phyloP scores from a whole-genome alignment of 2,329 filamentous ascomycete genomes.

The Pestalotiopsis sp. region DNA sequence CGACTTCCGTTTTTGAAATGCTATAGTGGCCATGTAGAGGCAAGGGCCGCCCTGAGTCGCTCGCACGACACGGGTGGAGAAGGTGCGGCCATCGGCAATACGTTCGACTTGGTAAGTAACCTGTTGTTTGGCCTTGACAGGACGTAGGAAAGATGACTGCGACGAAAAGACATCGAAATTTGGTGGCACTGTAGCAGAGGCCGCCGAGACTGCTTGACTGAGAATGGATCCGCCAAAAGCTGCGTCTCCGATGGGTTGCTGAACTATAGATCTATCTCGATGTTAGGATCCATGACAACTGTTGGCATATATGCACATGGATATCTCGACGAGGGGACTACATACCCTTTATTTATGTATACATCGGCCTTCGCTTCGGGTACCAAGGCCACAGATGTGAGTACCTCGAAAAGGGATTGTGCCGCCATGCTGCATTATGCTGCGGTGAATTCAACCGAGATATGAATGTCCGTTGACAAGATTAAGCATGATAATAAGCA shows the following conservation, averaged over 20 bases:
- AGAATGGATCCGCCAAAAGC: slow-evolving; percentile 6
- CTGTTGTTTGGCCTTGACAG: slow-evolving; percentile 3
- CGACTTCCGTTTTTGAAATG: background rate
- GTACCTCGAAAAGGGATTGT: background rate
- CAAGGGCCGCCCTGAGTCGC: slow-evolving; percentile 6
- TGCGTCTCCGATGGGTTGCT: slow-evolving; percentile 1
- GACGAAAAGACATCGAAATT: slow-evolving; percentile 16
- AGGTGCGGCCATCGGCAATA: slow-evolving; percentile 14
- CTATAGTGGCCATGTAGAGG: background rate
- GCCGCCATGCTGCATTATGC: background rate
- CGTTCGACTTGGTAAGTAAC: slow-evolving; percentile 12
- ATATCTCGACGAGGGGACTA: background rate
- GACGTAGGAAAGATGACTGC: slow-evolving; percentile 18
- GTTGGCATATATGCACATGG: background rate
- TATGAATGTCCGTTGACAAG: too few relatives aligned
- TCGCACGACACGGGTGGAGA: slow-evolving; percentile 14
- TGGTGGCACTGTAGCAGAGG: slow-evolving; percentile 12
- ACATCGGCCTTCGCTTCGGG: background rate
- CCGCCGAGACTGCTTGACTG: slow-evolving; percentile 18
- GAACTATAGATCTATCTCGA: background rate
- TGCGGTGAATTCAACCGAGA: too few relatives aligned
- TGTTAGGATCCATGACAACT: background rate
- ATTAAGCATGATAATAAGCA: too few relatives aligned
- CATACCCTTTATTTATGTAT: background rate
- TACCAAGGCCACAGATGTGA: background rate